phyloP scores from a whole-genome alignment of 1,139 yeast species.

The Hemisphaericaspora subhashii region DNA sequence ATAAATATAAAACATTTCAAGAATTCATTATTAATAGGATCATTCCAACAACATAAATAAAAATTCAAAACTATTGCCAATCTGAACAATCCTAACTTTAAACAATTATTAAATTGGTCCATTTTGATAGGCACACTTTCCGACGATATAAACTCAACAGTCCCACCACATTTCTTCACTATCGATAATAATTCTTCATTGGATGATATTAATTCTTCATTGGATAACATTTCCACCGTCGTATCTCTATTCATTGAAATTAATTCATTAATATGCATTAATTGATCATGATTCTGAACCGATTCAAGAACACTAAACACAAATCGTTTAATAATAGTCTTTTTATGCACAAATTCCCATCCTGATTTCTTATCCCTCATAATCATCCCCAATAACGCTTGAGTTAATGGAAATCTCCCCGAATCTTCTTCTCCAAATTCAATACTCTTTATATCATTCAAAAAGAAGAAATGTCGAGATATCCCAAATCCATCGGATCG shows the following conservation, averaged over 20 bases:
- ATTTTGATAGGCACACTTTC: conserved; percentile 13
- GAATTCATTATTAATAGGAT: neutral
- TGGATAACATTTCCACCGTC: too few species aligned
- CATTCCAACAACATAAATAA: conserved; percentile 1
- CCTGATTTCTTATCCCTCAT: neutral
- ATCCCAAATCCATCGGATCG: conserved; percentile 11
- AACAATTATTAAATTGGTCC: conserved; percentile 10
- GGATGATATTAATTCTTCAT: neutral
- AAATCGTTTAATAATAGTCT: neutral
- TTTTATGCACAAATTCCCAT: neutral
- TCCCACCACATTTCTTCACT: neutral
- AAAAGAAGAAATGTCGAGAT: conserved; percentile 17
- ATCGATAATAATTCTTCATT: neutral
- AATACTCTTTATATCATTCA: conserved; percentile 7
- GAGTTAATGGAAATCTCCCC: neutral
- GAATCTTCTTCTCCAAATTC: neutral
- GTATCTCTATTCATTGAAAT: neutral
- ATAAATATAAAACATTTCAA: conserved; percentile 13
- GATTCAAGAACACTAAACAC: neutral
- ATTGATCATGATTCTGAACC: conserved; percentile 3
- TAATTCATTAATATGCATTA: conserved; percentile 3
- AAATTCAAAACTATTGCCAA: conserved; percentile 14
- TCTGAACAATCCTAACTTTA: conserved; percentile 13
- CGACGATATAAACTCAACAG: neutral
- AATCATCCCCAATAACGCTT: neutral